phyloP scores from a whole-genome alignment of 1,139 yeast species.

The Geotrichum fermentans region DNA sequence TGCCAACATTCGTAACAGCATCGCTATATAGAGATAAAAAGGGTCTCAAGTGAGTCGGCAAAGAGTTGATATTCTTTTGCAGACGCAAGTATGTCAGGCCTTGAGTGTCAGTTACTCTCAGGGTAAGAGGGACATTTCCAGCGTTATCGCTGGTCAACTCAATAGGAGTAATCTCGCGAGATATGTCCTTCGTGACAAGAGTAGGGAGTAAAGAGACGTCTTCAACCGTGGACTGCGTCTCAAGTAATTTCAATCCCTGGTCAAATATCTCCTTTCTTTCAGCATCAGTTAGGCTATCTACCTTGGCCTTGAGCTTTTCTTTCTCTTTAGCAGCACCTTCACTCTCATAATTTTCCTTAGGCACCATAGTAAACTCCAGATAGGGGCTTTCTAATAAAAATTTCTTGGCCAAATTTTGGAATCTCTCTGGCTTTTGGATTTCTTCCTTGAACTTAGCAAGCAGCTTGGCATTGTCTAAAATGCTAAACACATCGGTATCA shows the following conservation, averaged over 20 bases:
- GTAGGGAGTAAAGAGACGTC: conserved; percentile 80
- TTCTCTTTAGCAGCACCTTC: conserved; percentile 53
- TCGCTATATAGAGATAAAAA: conserved; percentile 74
- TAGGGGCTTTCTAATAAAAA: conserved; percentile 51
- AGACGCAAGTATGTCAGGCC: conserved; percentile 69
- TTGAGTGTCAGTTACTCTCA: conserved; percentile 36
- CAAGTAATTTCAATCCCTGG: conserved; percentile 55
- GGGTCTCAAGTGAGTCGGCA: conserved; percentile 58
- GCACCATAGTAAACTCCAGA: conserved; percentile 73
- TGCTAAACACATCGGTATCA: conserved; percentile 62
- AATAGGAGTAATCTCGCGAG: conserved; percentile 49
- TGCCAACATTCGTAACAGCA: conserved; percentile 82
- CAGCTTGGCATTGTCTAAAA: conserved; percentile 60
- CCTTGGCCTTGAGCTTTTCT: conserved; percentile 45
- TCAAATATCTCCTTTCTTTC: conserved; percentile 57
- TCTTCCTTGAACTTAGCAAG: conserved; percentile 58
- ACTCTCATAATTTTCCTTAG: conserved; percentile 52
- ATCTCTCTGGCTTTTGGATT: conserved; percentile 50
- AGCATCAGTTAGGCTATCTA: conserved; percentile 45
- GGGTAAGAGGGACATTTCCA: conserved; percentile 29
- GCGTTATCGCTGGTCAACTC: conserved; percentile 27
- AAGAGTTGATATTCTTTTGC: conserved; percentile 43
- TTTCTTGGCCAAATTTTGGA: conserved; percentile 53
- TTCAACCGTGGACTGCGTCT: conserved; percentile 62
- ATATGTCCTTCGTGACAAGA: conserved; percentile 65